Evolutionary conservation across 345 rosid genomes (phyloP), one percentile per base, ranked within the genome.

Genomic region (Linum trigynum): DNA sequence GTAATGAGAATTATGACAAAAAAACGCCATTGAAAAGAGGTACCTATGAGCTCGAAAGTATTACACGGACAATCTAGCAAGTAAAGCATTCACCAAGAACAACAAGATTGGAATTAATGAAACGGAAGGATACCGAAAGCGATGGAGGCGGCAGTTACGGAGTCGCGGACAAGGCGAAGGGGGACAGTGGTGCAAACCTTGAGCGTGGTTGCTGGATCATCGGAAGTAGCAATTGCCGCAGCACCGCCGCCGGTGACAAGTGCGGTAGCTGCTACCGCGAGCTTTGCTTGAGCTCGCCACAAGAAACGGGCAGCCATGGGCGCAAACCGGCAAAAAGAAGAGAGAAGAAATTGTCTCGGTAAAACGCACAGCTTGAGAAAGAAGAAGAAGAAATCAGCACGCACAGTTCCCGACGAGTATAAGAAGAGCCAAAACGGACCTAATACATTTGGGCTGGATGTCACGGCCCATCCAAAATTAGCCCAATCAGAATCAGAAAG

Each of bases 151-250:
- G 94, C 97, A 23, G 97, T 89, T 6, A 77, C 68, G 66, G 96
- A 53, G 78, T 81, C 79, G 41, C 92, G 95, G 74, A 39, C 65
- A 60, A 88, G 89, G 60, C 96, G 96, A 55, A 75, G 67, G 39
- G 97, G 97, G 36, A 90, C 80, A 63, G 81, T 66, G 69, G 96
- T 85, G 88, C 88, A 88, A 64, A 90, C 84, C 85, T 94, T 87
- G 71, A 83, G 69, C 40, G 90, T 65, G 5, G 71, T 73, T 1
- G 88, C 80, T 1, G 96, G 97, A 45, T 95, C 87, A 5, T 87
- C 95, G 53, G 96, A 83, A 39, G 85, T 74, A 57, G 91, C 84
- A 15, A 85, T 63, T 59, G 81, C 64, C 38, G 95, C 94, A 3
- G 83, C 82, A 42, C 73, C 86, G 11, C 81, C 84, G 14, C 97